Evolutionary conservation across 2,329 filamentous ascomycete genomes (phyloP), one percentile per base, ranked within the genome.

Genomic region (Aureobasidium subglaciale): DNA sequence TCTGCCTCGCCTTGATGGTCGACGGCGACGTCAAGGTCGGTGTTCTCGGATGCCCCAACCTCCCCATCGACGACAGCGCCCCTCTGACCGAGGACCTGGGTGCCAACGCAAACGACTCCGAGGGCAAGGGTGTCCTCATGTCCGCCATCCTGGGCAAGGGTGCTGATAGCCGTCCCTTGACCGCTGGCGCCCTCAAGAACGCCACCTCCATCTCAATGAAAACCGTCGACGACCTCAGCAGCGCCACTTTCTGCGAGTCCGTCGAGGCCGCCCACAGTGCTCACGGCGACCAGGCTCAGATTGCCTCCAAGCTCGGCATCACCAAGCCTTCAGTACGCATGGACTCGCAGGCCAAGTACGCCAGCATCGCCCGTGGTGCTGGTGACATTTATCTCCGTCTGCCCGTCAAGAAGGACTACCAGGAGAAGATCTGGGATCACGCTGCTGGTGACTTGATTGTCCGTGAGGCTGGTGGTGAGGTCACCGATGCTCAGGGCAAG

Each of bases 401-500:
- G 57, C 93, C 93, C 3, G 86, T 89, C 25, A 87, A 83, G 69
- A 87, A 86, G 63, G 85, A 86, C 54, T 99, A 99, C 75, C 84
- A 95, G 70, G 93, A 99, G 79, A 99, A 99, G 82, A 99, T 99
- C 63, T 99, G 93, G 93, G 93, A 99, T 69, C 93, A 99, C 71
- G 93, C 93, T 16, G 93, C 92, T 11, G 93, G 93, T 37, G 91
- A 96, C 65, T 75, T 99, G 58, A 91, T 99, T 62, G 93, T 97
- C 37, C 81, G 91, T 56, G 95, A 99, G 74, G 90, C 93, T 2
- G 93, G 93, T 50, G 95, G 93, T 46, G 78, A 87, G 66, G 92
- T 99, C 54, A 95, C 90, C 1, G 95, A 99, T 72, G 86, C 90
- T 37, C 79, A 86, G 59, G 93, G 95, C 64, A 88, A 88, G 68